Base-by-base conservation (phyloP, 2,329 filamentous ascomycete species). In the Stachybotrys elegans region DNA sequence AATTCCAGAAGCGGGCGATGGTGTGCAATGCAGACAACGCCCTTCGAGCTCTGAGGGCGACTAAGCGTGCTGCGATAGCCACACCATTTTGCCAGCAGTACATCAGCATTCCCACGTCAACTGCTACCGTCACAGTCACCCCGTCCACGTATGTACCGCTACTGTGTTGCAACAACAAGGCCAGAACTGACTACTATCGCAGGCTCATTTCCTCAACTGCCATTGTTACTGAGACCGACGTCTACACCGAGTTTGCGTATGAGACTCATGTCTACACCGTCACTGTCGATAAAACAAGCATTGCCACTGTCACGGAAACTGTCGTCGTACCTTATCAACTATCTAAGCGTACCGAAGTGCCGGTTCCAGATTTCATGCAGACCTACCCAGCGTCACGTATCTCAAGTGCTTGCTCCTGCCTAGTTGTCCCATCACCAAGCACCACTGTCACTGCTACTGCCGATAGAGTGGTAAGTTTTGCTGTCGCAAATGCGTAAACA, bases 11-110 rank as follows among this genome's bases (percentile, higher is more conserved):
- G n/a, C n/a, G n/a, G n/a, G 34, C 34, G n/a, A 16, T 37, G 7
- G 34, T 37, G n/a, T 37, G 34, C 34, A 37, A 37, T 21, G 34
- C 34, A 14, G 34, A 37, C 34, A 37, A 37, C 20, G 34, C 34
- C 34, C 34, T 37, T 12, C 34, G 34, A 17, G 34, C 34, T 20
- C 20, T 37, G n/a, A 17, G 34, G n/a, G 34, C 34, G n/a, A 37
- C 34, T 21, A 14, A 37, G 34, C 34, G 34, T 17, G 34, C 34
- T 21, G 34, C 34, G n/a, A 19, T 37, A 13, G 34, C 34, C n/a
- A 37, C 34, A 13, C 34, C 34, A 6, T 37, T 37, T 19, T 37
- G 34, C 34, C 34, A 37, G 34, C n/a, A 19, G 7, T 37, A 37
- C 34, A 16, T 37, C 20, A 20, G 6, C 34, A 21, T 37, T 12